A percentile compares a stretch with the other conserved stretches of the same genome.
Evolutionary conservation across 1,284 basidiomycete species (phyloP).

Genomic region (Ustilago esculenta): DNA sequence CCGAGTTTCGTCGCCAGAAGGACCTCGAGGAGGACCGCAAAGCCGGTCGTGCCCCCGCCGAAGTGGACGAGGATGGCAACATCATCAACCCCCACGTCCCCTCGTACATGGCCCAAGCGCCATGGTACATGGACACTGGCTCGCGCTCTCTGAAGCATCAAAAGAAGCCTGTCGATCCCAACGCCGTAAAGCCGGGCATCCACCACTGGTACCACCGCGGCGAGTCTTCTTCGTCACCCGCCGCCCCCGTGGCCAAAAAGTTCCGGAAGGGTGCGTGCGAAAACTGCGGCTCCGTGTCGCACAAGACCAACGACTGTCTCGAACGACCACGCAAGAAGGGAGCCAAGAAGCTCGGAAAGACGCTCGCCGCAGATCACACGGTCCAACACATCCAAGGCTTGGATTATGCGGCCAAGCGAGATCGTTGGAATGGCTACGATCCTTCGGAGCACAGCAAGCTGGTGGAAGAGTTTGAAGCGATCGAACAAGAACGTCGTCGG

Average conservation of each 20-base stretch:
- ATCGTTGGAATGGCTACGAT: slow-evolving; percentile 99
- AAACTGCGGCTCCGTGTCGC: slow-evolving; percentile 96
- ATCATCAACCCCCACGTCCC: slow-evolving; percentile 99
- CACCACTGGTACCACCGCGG: slow-evolving; percentile 93
- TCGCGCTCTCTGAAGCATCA: slow-evolving; percentile 91
- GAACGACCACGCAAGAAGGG: slow-evolving; percentile 96
- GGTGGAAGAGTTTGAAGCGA: slow-evolving; percentile 87
- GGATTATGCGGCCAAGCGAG: slow-evolving; percentile 89
- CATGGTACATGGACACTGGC: slow-evolving; percentile 94
- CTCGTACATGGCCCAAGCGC: slow-evolving; percentile 77
- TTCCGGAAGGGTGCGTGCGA: slow-evolving; percentile 98
- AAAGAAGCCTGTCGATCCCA: slow-evolving; percentile 74
- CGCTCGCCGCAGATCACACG: slow-evolving; percentile 91
- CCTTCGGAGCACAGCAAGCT: slow-evolving; percentile 83
- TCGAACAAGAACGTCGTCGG: slow-evolving; percentile 89
- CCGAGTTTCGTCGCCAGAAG: slow-evolving; percentile 91
- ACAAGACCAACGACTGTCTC: slow-evolving; percentile 89
- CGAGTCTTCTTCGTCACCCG: slow-evolving; percentile 59
- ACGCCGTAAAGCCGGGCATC: slow-evolving; percentile 76
- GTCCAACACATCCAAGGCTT: slow-evolving; percentile 76
- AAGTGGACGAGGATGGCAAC: slow-evolving; percentile 90
- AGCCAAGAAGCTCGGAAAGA: slow-evolving; percentile 88
- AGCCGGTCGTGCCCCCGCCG: slow-evolving; percentile 94
- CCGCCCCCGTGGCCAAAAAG: slow-evolving; percentile 77
- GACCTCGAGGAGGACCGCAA: slow-evolving; percentile 92